These are phyloP conservation scores for Hymenoscyphus albidus DNA, from an alignment of 2,329 filamentous ascomycete genomes.

Conservation along the genomic window DNA sequence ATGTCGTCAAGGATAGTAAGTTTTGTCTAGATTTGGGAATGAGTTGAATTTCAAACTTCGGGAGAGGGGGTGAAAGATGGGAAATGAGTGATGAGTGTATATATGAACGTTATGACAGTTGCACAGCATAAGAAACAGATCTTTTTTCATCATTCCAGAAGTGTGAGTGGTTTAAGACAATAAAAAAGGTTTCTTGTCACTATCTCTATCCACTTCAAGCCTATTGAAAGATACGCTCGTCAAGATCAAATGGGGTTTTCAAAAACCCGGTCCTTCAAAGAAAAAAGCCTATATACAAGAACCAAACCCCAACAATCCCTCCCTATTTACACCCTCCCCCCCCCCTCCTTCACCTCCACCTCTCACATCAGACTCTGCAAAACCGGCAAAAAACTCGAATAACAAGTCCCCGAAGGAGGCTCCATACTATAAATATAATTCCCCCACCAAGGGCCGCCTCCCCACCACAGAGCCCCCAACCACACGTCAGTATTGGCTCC, in stretches of 20 bases:
- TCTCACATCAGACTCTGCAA: slow-evolving; percentile 10
- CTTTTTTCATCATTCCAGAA: no score
- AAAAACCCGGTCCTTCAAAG: background rate
- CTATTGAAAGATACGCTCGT: no score
- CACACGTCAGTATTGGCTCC: slow-evolving; percentile 48
- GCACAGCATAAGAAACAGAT: no score
- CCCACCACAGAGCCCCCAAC: slow-evolving; percentile 49
- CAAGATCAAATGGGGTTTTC: no score
- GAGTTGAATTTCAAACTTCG: background rate
- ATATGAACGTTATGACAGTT: background rate
- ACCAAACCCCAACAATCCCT: background rate
- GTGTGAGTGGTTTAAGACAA: no score
- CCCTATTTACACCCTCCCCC: background rate
- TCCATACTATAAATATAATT: slow-evolving; percentile 47
- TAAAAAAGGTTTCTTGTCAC: no score
- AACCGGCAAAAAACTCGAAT: slow-evolving; percentile 16
- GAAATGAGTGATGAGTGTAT: slow-evolving; percentile 1
- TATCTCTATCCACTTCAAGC: no score
- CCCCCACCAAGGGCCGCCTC: slow-evolving; percentile 48
- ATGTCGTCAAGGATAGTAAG: slow-evolving; percentile 59
- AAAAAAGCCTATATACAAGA: background rate
- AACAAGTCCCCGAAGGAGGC: slow-evolving; percentile 42
- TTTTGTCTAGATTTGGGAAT: slow-evolving; percentile 44
- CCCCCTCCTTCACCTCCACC: background rate
- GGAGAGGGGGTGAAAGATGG: background rate